Evolutionary conservation across 2,329 filamentous ascomycete genomes (phyloP), one percentile per base, ranked within the genome.

Genomic region (Acephala macrosclerotiorum): DNA sequence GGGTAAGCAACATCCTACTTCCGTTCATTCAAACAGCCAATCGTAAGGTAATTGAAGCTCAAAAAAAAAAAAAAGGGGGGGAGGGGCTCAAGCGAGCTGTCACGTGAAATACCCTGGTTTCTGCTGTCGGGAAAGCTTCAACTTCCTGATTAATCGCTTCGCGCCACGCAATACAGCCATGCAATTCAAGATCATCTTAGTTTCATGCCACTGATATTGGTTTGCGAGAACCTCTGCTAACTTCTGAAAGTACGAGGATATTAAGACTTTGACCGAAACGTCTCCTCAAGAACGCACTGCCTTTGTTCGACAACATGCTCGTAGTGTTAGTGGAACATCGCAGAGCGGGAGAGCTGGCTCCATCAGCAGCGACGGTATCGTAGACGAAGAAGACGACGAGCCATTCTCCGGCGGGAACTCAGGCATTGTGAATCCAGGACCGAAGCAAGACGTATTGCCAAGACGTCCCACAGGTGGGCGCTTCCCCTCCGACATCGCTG

Each of bases 401-500:
- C 86, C 87, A 14, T 89, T 89, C 73, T 82, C 85, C 51, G 82
- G 83, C 22, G 80, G 81, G 65, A 78, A 79, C 74, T 89, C 89
- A 38, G 86, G 89, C 45, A 81, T 80, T 67, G 82, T 78, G 70
- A 53, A 53, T 53, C 81, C 80, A 67, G 81, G 79, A 72, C 80
- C 81, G 68, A 83, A 80, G 70, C 80, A 84, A 74, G 84, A 86
- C 66, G 77, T 78, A 61, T 77, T 80, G 72, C 83, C 86, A 74
- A 86, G 86, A 79, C 89, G 94, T 79, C 92, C 93, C 77, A 89
- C 93, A 89, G 95, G 94, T 89, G 95, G 95, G 84, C 89, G 94
- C 80, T 99, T 99, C 83, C 95, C 95, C 81, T 96, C 92, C 81
- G 94, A 97, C 84, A 84, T 98, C 74, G 89, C 94, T 82, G 87